A percentile compares a stretch with the other conserved stretches of the same genome.
phyloP scores from a whole-genome alignment of 208 protist genomes.

The Lotmaria passim region DNA sequence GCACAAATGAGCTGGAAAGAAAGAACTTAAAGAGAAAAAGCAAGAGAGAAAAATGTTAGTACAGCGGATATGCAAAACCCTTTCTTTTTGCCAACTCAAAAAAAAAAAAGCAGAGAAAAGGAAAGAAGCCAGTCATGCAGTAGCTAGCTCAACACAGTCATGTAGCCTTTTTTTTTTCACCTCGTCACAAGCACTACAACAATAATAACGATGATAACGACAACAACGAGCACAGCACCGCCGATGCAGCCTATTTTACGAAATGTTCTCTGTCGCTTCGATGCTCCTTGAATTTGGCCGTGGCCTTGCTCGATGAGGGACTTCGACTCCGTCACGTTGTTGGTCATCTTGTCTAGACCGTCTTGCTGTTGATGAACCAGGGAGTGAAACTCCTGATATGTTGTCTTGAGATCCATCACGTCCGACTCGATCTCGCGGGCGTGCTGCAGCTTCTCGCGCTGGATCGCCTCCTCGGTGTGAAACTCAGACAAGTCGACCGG shows the following conservation, averaged over 20 bases:
- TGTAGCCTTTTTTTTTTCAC: no score
- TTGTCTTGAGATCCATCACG: conserved; percentile 73
- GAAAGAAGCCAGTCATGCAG: no score
- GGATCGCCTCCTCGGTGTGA: conserved; percentile 75
- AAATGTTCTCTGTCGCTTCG: conserved; percentile 52
- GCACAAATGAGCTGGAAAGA: no score
- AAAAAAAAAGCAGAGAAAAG: no score
- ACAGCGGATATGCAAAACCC: no score
- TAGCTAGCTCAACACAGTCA: no score
- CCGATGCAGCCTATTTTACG: conserved; percentile 71
- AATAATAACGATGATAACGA: conserved; percentile 60
- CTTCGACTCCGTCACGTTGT: conserved; percentile 59
- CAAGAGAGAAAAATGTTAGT: no score
- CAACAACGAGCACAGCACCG: conserved; percentile 54
- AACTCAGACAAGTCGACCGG: conserved; percentile 63
- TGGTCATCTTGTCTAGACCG: conserved; percentile 53
- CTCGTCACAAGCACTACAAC: conserved; percentile 45
- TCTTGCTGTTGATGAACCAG: conserved; percentile 76
- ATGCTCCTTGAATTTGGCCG: conserved; percentile 63
- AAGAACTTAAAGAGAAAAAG: no score
- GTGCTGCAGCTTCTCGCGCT: conserved; percentile 71
- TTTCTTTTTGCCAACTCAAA: no score
- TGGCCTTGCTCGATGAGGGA: conserved; percentile 65
- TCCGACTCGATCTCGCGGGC: conserved; percentile 77
- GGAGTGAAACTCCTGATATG: conserved; percentile 79